Base-by-base conservation (phyloP, 805 yeast species). In the Wickerhamiella slavikovae region DNA sequence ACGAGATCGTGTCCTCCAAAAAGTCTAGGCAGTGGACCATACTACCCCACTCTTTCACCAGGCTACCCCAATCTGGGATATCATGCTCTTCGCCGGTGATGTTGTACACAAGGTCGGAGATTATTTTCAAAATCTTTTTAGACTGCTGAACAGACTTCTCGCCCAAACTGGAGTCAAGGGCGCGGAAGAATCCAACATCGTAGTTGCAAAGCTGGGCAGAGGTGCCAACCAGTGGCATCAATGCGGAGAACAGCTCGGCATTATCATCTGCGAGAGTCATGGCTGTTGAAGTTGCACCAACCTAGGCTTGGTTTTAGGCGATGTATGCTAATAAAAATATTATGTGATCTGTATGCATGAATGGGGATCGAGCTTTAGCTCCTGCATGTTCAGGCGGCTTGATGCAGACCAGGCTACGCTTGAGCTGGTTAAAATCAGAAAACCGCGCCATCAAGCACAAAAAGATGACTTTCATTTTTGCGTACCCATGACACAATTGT, bases 401-500 rank as follows among this genome's bases (percentile, higher is more conserved):
- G n/a, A n/a, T n/a, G n/a, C n/a, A n/a, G n/a, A n/a, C n/a, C n/a
- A n/a, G n/a, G n/a, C n/a, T n/a, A n/a, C n/a, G n/a, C n/a, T n/a
- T n/a, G n/a, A n/a, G n/a, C n/a, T n/a, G n/a, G n/a, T n/a, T n/a
- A n/a, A n/a, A n/a, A 11, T 24, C 38, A 71, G 43, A 68, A 75
- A 0, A 64, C 59, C 0, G 76, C 78, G 2, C 89, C 89, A n/a
- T 70, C 71, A 15, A 68, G 66, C 8, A 75, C 68, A 46, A 79
- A 80, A 21, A 80, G 47, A 23, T 89, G 54, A 30, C 67, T 68
- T 37, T 75, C 75, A 39, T 77, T 65, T 37, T 61, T 67, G 35
- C 65, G 60, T 40, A 91, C 72, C 93, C 94, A 83, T 28, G 60
- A 59, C 6, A 76, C 68, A 10, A 80, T 66, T 14, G 60, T 57